Base-by-base conservation (phyloP, 2,329 filamentous ascomycete species). In the Ophiocordyceps polyrhachis-furcata region DNA sequence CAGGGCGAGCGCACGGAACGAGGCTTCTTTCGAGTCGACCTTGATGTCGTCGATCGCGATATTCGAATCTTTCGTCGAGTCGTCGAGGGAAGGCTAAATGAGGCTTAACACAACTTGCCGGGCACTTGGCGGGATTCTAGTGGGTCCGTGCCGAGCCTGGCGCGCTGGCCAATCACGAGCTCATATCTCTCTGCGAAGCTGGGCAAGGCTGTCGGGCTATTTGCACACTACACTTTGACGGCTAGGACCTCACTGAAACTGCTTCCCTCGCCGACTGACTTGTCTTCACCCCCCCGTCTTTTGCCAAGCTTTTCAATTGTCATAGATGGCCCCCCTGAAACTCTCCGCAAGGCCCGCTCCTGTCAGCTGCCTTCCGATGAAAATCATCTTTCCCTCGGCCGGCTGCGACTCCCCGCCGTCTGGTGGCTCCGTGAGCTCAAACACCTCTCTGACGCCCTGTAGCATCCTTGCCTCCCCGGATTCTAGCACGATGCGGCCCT, bases 391-490 rank as follows among this genome's bases (percentile, higher is more conserved):
- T 20, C 77, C 72, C 35, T 59, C 51, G 23, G 52, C 50, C 12
- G 56, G 48, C 13, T 46, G 46, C 40, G 49, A 54, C 2, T 57
- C 56, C 11, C 54, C 51, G 11, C 56, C 59, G 11, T 59, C 52
- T 5, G 65, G 62, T 8, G 64, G 66, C 51, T 94, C 86, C 21
- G 85, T 74, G 21, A 96, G 82, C 55, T 98, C 91, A 59, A 96
- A 98, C 15, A 96, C 74, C 53, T 95, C 89, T 44, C 89, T 69
- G 1, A 98, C 91, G 2, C 88, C 91, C 60, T 98, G 91, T 8
- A 96, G 70, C 50, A 96, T 76, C 57, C 85, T 83, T 40, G 77
- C 65, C 0, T 68, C 65, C 1, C 84, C 85, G 45, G 79, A 69
- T 0, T 64, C 56, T 17, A 89, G 66, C 0, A 74, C 66, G 7